Conservation (phyloP, 345 rosid species). For the Gossypium arboreum region DNA sequence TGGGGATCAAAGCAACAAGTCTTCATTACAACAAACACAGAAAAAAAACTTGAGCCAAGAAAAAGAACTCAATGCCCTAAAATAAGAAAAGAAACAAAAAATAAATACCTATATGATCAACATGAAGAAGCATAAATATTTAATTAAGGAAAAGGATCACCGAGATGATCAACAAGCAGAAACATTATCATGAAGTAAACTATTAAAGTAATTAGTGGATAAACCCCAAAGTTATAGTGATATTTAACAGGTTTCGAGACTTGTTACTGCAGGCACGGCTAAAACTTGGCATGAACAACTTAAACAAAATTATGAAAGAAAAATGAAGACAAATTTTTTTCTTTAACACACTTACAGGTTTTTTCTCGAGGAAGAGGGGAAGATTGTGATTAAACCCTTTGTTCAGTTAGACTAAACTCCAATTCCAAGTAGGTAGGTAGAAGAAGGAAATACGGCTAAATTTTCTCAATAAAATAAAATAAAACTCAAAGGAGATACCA, state of each 20-base stretch:
- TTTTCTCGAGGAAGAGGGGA: neutral
- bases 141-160: neutral
- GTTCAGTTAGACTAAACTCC: too few relatives aligned
- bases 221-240: neutral
- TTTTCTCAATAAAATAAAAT: too few relatives aligned
- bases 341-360: conserved; percentile 4
- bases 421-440: too few relatives aligned
- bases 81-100: neutral
- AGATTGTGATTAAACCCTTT: neutral
- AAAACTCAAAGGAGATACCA: too few relatives aligned
- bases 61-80: too few relatives aligned
- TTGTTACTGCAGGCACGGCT: neutral
- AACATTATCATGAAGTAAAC: neutral
- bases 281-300: neutral
- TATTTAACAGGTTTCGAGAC: neutral
- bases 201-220: neutral
- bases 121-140: neutral
- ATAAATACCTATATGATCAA: neutral
- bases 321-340: neutral
- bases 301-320: neutral
- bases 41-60: neutral
- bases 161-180: neutral
- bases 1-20: neutral
- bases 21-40: neutral
- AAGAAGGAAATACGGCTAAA: too few relatives aligned